phyloP scores from a whole-genome alignment of 108 stramenopile species.

The Pseudonitzschia pungens region DNA sequence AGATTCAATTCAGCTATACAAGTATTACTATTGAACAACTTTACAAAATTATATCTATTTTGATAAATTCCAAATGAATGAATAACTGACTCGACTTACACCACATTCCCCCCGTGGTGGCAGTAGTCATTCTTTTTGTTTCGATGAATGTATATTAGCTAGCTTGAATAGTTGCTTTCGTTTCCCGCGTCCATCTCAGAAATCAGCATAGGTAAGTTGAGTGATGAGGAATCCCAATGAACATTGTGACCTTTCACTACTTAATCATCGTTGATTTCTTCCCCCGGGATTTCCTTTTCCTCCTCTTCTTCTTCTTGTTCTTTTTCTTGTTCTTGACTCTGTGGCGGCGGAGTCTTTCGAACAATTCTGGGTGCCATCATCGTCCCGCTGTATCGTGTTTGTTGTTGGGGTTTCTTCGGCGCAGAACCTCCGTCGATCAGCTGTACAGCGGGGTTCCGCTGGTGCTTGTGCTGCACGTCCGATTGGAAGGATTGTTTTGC shows the following conservation, averaged over 20 bases:
- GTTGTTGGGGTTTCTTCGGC: neutral
- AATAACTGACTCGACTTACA: neutral
- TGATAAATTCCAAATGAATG: too few species aligned
- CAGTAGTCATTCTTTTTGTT: neutral
- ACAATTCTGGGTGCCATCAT: slow-evolving; percentile 11
- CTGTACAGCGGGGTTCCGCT: slow-evolving; percentile 6
- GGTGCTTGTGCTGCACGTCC: neutral
- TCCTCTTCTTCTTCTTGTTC: neutral
- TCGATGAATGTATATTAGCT: neutral
- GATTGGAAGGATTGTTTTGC: neutral
- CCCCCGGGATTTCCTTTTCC: neutral
- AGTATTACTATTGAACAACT: too few species aligned
- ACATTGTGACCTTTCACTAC: neutral
- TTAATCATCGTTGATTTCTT: neutral
- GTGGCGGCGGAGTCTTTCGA: neutral
- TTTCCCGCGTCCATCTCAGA: neutral
- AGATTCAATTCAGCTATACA: too few species aligned
- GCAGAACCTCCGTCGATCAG: slow-evolving; percentile 8
- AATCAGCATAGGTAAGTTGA: neutral
- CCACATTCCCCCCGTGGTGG: neutral
- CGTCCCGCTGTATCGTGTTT: neutral
- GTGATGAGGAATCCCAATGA: neutral
- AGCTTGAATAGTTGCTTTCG: neutral
- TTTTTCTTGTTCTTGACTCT: neutral
- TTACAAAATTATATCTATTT: too few species aligned